phyloP scores from a whole-genome alignment of 2,329 filamentous ascomycete species.

The Colletotrichum paranaense region DNA sequence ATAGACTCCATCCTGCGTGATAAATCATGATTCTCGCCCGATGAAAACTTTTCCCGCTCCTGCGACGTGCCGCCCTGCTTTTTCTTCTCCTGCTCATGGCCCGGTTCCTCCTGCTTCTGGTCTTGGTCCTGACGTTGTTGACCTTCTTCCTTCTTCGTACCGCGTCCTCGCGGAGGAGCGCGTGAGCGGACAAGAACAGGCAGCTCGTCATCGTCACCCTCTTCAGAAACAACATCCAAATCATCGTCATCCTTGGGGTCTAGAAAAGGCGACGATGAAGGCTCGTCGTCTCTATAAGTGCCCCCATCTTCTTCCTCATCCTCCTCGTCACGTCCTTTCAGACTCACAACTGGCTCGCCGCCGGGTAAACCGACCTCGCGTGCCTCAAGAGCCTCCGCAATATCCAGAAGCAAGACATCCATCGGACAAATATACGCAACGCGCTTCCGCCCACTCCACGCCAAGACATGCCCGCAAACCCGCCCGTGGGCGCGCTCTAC shows the following conservation, averaged over 20 bases:
- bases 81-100: not conserved
- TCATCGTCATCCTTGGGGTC: constrained; percentile 41
- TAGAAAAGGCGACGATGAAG: constrained; percentile 30
- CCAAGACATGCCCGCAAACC: constrained; percentile 90
- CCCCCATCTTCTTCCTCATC: constrained; percentile 24
- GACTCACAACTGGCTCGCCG: constrained; percentile 55
- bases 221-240: constrained; percentile 43
- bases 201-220: constrained; percentile 38
- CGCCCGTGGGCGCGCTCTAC: constrained; percentile 82
- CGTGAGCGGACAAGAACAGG: constrained; percentile 24
- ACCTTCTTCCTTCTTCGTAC: not conserved
- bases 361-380: constrained; percentile 77
- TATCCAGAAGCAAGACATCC: constrained; percentile 89
- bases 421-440: constrained; percentile 95
- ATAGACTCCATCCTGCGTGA: constrained; percentile 47
- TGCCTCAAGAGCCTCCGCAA: constrained; percentile 81
- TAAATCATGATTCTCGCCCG: constrained; percentile 35
- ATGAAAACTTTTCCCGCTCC: constrained; percentile 26
- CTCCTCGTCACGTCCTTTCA: constrained; percentile 38
- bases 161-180: not conserved
- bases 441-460: constrained; percentile 83
- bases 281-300: constrained; percentile 25
- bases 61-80: not conserved
- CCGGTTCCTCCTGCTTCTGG: not conserved
- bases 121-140: not conserved